These are phyloP conservation scores for Diaporthe citri DNA, from an alignment of 2,329 filamentous ascomycete species.

Conservation along the genomic window DNA sequence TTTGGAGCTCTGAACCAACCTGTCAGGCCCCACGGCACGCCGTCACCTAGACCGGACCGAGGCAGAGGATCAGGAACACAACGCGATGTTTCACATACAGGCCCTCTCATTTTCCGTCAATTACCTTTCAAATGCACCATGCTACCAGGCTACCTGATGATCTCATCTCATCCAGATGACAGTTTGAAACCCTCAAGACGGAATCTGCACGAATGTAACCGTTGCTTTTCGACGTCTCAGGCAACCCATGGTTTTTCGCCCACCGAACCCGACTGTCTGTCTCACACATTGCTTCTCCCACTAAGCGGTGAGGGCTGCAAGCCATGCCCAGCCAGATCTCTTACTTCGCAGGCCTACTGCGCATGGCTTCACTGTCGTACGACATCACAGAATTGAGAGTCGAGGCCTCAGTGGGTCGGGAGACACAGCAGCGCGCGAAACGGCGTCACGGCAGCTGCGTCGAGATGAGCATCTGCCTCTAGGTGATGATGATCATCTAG, in stretches of 20 bases:
- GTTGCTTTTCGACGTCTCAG: slow-evolving; percentile 5
- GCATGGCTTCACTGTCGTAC: neutral
- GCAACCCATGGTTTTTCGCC: neutral
- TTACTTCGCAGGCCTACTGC: neutral
- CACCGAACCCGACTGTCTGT: slow-evolving; percentile 14
- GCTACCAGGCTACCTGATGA: slow-evolving; percentile 16
- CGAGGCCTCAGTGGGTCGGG: neutral
- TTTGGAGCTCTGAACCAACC: neutral
- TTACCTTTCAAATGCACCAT: slow-evolving; percentile 17
- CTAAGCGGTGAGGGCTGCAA: neutral
- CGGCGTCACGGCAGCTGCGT: slow-evolving; percentile 19
- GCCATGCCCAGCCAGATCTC: neutral
- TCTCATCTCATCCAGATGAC: slow-evolving; percentile 17
- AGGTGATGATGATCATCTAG: slow-evolving; percentile 29
- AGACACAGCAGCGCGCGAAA: slow-evolving; percentile 12
- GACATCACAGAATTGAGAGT: neutral
- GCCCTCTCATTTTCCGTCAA: slow-evolving; percentile 31
- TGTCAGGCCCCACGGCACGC: neutral
- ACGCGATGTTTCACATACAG: slow-evolving; percentile 33
- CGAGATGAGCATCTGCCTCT: slow-evolving; percentile 18
- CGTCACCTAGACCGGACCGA: slow-evolving; percentile 7
- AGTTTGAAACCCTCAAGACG: slow-evolving; percentile 11
- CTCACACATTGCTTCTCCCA: slow-evolving; percentile 12
- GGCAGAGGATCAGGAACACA: slow-evolving; percentile 22
- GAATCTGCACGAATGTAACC: slow-evolving; percentile 2